Conservation (phyloP, 176 grass and related monocot genomes). For the Oryza longistaminata region DNA sequence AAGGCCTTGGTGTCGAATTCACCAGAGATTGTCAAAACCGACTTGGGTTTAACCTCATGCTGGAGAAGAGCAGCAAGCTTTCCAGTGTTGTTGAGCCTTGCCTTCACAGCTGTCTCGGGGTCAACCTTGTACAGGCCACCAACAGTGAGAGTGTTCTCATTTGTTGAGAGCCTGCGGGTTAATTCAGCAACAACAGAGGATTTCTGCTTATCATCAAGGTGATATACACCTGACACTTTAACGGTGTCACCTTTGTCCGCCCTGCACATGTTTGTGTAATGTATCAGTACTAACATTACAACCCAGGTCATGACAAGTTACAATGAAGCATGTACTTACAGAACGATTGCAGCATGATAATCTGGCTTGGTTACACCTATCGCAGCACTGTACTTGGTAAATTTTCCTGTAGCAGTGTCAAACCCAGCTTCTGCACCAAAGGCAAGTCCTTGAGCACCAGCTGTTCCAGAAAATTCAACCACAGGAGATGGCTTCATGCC, state of each 20-base stretch:
- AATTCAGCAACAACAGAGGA: constrained; percentile 72
- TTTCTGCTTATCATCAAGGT: constrained; percentile 79
- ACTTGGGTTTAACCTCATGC: constrained; percentile 88
- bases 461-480: constrained; percentile 74
- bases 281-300: constrained; percentile 23
- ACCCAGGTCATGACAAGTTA: constrained; percentile 20
- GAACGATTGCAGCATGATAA: constrained; percentile 63
- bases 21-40: constrained; percentile 80
- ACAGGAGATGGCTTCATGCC: constrained; percentile 73
- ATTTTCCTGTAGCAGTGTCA: constrained; percentile 71
- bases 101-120: constrained; percentile 68
- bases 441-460: constrained; percentile 63
- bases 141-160: constrained; percentile 77
- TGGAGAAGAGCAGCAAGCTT: constrained; percentile 87
- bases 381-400: constrained; percentile 83
- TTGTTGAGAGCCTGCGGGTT: constrained; percentile 77
- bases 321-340: constrained; percentile 56
- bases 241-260: constrained; percentile 90
- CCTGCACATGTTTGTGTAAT: constrained; percentile 43
- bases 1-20: constrained; percentile 95
- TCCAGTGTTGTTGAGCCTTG: constrained; percentile 83
- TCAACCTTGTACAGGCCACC: constrained; percentile 71
- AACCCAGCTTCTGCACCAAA: constrained; percentile 84
- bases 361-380: constrained; percentile 81
- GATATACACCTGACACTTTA: constrained; percentile 77